phyloP scores from a whole-genome alignment of 768 basidiomycete species.

The Phanerochaete carnosa region DNA sequence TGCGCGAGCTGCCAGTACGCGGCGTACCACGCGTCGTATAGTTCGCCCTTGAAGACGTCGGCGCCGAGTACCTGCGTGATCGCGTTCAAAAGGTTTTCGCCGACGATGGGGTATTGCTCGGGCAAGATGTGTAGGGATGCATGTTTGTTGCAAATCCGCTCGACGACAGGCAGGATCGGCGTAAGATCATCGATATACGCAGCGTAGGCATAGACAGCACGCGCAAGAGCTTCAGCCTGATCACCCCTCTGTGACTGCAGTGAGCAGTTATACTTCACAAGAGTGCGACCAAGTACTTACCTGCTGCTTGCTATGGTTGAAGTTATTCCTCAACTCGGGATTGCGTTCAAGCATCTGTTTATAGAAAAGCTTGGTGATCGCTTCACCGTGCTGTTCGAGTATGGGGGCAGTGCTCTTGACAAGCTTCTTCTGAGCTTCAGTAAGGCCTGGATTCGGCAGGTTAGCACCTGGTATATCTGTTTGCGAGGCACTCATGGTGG shows the following conservation, averaged over 20 bases:
- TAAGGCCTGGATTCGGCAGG: constrained; percentile 16
- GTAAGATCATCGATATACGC: constrained; percentile 22
- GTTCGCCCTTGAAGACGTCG: constrained; percentile 16
- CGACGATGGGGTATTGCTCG: constrained; percentile 22
- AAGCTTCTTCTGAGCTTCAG: constrained; percentile 21
- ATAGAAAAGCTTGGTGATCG: constrained; percentile 21
- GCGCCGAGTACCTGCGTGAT: constrained; percentile 20
- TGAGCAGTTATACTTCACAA: background rate
- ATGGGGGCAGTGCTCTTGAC: constrained; percentile 18
- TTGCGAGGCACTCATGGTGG: background rate
- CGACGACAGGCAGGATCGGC: constrained; percentile 20
- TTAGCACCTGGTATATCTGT: background rate
- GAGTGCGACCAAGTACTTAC: constrained; percentile 5
- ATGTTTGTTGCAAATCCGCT: constrained; percentile 23
- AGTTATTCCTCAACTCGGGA: constrained; percentile 19
- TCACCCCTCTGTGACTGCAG: constrained; percentile 11
- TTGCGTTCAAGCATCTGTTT: constrained; percentile 19
- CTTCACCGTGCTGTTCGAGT: constrained; percentile 18
- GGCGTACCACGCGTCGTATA: constrained; percentile 21
- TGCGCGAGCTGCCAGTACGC: constrained; percentile 24
- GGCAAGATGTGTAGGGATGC: constrained; percentile 23
- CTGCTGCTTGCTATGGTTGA: constrained; percentile 22
- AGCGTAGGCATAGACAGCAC: constrained; percentile 18
- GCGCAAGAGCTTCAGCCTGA: constrained; percentile 19
- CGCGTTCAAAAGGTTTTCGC: constrained; percentile 17